Conservation (phyloP, 352 stramenopile species). For the Phytophthora pinifolia region DNA sequence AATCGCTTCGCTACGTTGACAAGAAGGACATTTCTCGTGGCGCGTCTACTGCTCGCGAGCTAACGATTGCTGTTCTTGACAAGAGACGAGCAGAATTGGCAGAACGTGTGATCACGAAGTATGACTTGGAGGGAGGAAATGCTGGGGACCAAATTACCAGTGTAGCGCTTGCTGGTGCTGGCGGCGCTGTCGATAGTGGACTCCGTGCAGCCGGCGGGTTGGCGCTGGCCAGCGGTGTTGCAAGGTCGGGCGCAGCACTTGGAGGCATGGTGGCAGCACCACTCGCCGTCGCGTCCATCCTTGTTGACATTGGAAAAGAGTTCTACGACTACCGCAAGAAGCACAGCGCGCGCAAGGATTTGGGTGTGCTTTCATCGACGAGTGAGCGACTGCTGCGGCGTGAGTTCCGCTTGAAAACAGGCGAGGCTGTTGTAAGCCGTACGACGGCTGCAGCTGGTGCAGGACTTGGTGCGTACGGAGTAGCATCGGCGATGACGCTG, state of each 20-base stretch:
- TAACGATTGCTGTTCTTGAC: slow-evolving; percentile 35
- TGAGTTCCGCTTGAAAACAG: slow-evolving; percentile 75
- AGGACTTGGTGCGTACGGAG: slow-evolving; percentile 68
- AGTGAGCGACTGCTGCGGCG: slow-evolving; percentile 77
- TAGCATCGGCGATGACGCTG: slow-evolving; percentile 67
- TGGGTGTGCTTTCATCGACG: slow-evolving; percentile 64
- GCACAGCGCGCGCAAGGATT: slow-evolving; percentile 59
- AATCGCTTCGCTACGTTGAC: slow-evolving; percentile 56
- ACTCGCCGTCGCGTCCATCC: slow-evolving; percentile 76
- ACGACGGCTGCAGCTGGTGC: slow-evolving; percentile 71
- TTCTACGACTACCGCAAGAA: slow-evolving; percentile 83
- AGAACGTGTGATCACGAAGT: slow-evolving; percentile 52
- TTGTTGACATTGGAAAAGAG: slow-evolving; percentile 86
- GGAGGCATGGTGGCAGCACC: slow-evolving; percentile 53
- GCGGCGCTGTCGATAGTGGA: slow-evolving; percentile 72
- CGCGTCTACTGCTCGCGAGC: slow-evolving; percentile 37
- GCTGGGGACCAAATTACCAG: slow-evolving; percentile 40
- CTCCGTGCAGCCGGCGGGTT: slow-evolving; percentile 70
- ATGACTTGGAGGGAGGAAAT: slow-evolving; percentile 47
- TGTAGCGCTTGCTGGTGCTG: slow-evolving; percentile 59
- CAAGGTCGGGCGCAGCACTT: slow-evolving; percentile 48
- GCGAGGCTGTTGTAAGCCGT: slow-evolving; percentile 72
- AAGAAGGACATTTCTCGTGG: slow-evolving; percentile 58
- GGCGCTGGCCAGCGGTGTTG: slow-evolving; percentile 66
- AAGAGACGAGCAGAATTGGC: slow-evolving; percentile 47